Percentiles rank a stretch among this genome's conserved stretches.
Evolutionary conservation across 2,329 filamentous ascomycete genomes (phyloP).

Genomic region (Metarhizium anisopliae): DNA sequence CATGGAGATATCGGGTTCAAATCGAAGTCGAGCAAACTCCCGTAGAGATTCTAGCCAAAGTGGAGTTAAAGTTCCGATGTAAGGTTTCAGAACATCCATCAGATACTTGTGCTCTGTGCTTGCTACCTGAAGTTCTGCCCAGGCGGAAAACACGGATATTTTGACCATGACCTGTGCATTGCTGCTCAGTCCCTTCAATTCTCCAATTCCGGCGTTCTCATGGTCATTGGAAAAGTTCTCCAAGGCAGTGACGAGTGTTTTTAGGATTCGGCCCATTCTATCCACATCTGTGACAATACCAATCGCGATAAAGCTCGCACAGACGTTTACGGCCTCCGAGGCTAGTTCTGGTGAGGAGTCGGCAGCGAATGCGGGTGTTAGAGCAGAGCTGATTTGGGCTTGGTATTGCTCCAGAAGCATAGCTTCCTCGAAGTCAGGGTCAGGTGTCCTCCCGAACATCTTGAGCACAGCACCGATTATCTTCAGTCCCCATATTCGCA

Average conservation of each 20-base stretch:
- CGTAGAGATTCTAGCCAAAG: slow-evolving; percentile 88
- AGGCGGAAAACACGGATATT: slow-evolving; percentile 92
- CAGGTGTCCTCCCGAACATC: slow-evolving; percentile 91
- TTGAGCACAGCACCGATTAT: slow-evolving; percentile 91
- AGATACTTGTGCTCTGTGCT: slow-evolving; percentile 88
- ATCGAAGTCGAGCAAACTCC: slow-evolving; percentile 86
- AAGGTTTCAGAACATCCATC: slow-evolving; percentile 77
- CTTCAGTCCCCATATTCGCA: slow-evolving; percentile 83
- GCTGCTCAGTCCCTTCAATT: slow-evolving; percentile 83
- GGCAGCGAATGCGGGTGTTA: slow-evolving; percentile 90
- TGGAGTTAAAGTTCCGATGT: slow-evolving; percentile 82
- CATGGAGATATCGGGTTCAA: slow-evolving; percentile 95
- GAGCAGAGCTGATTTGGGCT: slow-evolving; percentile 90
- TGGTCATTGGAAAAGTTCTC: slow-evolving; percentile 83
- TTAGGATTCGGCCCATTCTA: slow-evolving; percentile 96
- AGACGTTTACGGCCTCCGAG: slow-evolving; percentile 93
- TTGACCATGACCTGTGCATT: slow-evolving; percentile 99
- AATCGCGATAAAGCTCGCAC: slow-evolving; percentile 93
- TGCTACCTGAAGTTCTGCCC: slow-evolving; percentile 93
- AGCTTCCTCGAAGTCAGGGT: slow-evolving; percentile 95
- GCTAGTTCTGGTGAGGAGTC: slow-evolving; percentile 95
- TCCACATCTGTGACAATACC: slow-evolving; percentile 97
- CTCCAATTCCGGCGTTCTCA: slow-evolving; percentile 81
- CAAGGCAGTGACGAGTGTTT: slow-evolving; percentile 79
- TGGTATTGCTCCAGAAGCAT: slow-evolving; percentile 97